phyloP scores from a whole-genome alignment of 306 rosid species.

The Trifolium pratense region DNA sequence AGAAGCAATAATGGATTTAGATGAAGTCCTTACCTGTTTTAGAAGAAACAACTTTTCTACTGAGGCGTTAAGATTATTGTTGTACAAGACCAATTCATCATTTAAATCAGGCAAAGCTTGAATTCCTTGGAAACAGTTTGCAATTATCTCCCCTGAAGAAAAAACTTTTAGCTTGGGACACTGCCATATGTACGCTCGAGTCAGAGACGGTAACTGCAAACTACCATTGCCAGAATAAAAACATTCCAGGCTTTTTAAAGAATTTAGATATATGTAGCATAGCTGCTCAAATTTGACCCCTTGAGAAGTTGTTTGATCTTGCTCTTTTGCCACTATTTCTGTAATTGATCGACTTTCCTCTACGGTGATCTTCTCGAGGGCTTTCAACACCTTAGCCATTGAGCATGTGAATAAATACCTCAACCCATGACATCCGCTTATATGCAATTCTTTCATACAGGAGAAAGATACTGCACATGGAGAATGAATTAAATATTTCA shows the following conservation, averaged over 20 bases:
- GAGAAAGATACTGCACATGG: neutral
- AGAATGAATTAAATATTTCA: neutral
- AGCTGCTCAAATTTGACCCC: neutral
- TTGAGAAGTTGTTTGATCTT: neutral
- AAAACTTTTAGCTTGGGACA: slow-evolving; percentile 34
- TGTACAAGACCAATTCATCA: neutral
- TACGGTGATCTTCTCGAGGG: neutral
- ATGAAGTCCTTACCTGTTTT: too few species aligned
- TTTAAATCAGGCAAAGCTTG: neutral
- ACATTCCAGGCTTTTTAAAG: slow-evolving; percentile 7
- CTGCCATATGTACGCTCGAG: neutral
- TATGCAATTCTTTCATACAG: neutral
- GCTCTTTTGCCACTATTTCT: neutral
- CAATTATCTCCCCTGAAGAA: neutral
- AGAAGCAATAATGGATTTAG: too few species aligned
- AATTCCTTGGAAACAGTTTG: slow-evolving; percentile 14
- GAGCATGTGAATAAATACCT: slow-evolving; percentile 24
- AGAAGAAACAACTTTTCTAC: neutral
- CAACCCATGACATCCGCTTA: neutral
- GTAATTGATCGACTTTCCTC: neutral
- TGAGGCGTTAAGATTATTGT: neutral
- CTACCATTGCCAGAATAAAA: slow-evolving; percentile 18
- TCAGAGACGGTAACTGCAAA: slow-evolving; percentile 28
- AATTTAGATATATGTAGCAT: neutral
- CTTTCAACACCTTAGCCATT: neutral